Base-by-base conservation (phyloP, 2,329 filamentous ascomycete species). In the Plenodomus tracheiphilus region DNA sequence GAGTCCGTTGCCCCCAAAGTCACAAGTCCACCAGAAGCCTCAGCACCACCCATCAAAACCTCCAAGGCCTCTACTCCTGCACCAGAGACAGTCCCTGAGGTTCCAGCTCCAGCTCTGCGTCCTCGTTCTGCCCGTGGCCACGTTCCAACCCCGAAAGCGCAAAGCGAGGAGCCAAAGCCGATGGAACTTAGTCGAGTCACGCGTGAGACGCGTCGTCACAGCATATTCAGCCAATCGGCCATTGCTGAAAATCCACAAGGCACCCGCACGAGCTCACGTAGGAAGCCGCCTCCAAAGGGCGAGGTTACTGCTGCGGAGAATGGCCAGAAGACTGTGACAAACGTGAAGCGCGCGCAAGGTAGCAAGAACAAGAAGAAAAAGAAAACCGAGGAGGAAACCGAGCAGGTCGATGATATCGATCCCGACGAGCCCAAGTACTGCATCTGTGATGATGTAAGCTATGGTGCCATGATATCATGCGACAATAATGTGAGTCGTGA, bases 391-490 rank as follows among this genome's bases (percentile, higher is more conserved):
- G 59, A 57, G 34, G 59, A 64, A 10, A 42, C 49, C 15, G 65
- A 68, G 18, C 59, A 63, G 25, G 67, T 52, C 3, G 59, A 71
- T 20, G 75, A 78, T 21, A 87, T 92, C 63, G 88, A 91, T 65
- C 86, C 88, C 0, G 76, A 90, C 46, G 89, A 94, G 75, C 82
- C 85, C 36, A 78, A 83, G 54, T 94, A 94, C 70, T 94, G 89
- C 66, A 71, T 87, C 46, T 94, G 89, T 71, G 87, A 89, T 59
- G 79, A 89, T 49, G 87, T 94, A 44, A 91, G 87, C 68, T 92
- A 86, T 66, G 89, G 89, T 44, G 85, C 81, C 17, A 94, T 94
- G 89, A 89, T 94, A 67, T 83, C 84, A 52, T 94, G 89, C 72
- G 89, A 93, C 64, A 91, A 91, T 62, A 77, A 83, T 38, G 86